Conservation (phyloP, 345 rosid species). For the Toxicodendron radicans region DNA sequence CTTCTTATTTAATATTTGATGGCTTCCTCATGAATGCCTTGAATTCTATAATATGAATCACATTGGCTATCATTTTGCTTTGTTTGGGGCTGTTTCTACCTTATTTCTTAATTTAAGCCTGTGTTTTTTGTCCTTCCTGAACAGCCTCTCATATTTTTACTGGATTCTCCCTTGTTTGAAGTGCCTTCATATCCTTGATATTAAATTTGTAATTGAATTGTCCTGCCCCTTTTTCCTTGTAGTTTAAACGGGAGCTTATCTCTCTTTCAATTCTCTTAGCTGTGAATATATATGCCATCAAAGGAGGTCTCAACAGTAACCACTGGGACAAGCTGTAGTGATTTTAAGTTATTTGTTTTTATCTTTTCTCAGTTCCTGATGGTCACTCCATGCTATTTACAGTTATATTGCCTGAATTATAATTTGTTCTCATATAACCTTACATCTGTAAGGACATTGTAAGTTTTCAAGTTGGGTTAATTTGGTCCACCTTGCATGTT, state of each 20-base stretch:
- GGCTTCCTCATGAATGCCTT: neutral
- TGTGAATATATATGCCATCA: neutral
- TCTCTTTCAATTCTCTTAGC: neutral
- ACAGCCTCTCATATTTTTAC: neutral
- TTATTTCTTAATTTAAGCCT: neutral
- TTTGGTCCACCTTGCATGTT: neutral
- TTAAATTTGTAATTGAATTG: neutral
- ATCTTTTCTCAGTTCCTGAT: neutral
- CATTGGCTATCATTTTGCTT: neutral
- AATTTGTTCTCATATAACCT: neutral
- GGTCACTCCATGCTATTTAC: neutral
- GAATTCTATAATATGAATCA: neutral
- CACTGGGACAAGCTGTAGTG: neutral
- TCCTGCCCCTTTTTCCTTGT: neutral
- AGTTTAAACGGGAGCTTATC: neutral
- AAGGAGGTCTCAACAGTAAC: neutral
- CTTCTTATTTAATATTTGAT: constrained; percentile 4
- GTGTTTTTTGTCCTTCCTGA: neutral
- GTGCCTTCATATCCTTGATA: neutral
- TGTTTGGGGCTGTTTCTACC: neutral
- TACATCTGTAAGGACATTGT: neutral
- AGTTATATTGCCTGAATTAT: neutral
- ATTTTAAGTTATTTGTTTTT: neutral
- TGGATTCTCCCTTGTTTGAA: neutral
- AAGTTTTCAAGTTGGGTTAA: neutral